Evolutionary conservation across 2,329 filamentous ascomycete species (phyloP).

Genomic region (Ascochyta lentis): DNA sequence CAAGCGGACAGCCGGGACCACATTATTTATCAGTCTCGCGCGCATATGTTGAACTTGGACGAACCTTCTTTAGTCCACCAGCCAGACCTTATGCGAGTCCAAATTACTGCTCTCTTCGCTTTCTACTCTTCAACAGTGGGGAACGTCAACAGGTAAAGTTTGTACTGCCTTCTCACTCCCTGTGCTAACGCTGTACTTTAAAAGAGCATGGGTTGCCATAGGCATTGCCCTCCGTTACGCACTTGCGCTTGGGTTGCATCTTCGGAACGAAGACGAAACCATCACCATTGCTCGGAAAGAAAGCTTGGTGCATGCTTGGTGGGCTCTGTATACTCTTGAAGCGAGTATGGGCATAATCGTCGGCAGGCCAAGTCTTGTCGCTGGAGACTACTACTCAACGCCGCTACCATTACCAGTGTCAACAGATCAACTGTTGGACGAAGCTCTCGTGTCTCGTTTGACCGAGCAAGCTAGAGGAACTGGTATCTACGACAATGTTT

Average conservation of each 20-base stretch:
- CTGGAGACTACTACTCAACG: constrained; percentile 38
- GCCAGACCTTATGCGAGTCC: neutral
- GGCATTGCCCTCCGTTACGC: constrained; percentile 47
- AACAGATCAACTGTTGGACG: neutral
- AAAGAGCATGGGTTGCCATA: constrained; percentile 47
- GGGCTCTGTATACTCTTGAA: constrained; percentile 47
- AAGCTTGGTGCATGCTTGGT: constrained; percentile 45
- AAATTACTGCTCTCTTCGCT: neutral
- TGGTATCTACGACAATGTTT: neutral
- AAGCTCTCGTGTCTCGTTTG: neutral
- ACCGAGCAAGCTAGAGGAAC: neutral
- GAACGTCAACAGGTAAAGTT: neutral
- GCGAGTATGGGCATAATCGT: constrained; percentile 42
- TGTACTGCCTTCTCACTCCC: neutral
- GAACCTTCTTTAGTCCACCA: neutral
- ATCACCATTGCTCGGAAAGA: constrained; percentile 32
- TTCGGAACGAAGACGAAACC: constrained; percentile 39
- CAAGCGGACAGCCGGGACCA: neutral
- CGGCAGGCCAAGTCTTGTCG: constrained; percentile 44
- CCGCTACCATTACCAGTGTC: constrained; percentile 32
- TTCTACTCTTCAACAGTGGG: neutral
- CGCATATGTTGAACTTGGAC: neutral
- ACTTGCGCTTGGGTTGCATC: constrained; percentile 45
- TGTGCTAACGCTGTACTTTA: neutral
- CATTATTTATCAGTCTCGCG: neutral